A percentile compares a stretch with the other conserved stretches of the same genome.
Evolutionary conservation across 331 rosid genomes (phyloP).

Genomic region (Spiraea crenata): DNA sequence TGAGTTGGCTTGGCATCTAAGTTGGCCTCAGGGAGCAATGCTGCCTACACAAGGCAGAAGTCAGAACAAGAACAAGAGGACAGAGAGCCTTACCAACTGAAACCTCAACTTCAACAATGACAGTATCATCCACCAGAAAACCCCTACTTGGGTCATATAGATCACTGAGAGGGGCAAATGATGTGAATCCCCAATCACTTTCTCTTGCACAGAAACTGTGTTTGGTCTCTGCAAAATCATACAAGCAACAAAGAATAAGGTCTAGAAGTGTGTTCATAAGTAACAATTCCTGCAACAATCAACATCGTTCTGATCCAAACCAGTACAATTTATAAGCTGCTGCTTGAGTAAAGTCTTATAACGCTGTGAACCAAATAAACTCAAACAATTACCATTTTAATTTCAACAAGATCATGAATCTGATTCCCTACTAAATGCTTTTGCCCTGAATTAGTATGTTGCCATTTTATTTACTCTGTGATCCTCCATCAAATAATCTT

Average conservation of each 20-base stretch:
- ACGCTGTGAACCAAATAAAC: too few relatives aligned
- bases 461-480: too few relatives aligned
- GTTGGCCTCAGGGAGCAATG: too few relatives aligned
- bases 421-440: too few relatives aligned
- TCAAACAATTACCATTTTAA: too few relatives aligned
- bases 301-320: background rate
- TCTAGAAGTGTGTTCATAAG: conserved; percentile 1
- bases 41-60: too few relatives aligned
- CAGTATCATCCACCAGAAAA: conserved; percentile 73
- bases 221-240: conserved; percentile 67
- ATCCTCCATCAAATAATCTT: too few relatives aligned
- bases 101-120: conserved; percentile 83
- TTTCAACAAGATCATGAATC: too few relatives aligned
- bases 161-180: conserved; percentile 89
- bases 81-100: conserved; percentile 59
- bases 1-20: too few relatives aligned
- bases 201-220: conserved; percentile 89
- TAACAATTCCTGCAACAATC: background rate
- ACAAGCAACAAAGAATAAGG: conserved; percentile 26
- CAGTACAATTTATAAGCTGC: too few relatives aligned
- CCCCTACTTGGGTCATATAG: conserved; percentile 82
- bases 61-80: background rate
- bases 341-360: too few relatives aligned
- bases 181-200: conserved; percentile 98
- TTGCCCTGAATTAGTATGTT: too few relatives aligned